Conservation (phyloP, 495 filamentous ascomycete genomes). For the Hyphodiscus hymeniophilus region DNA sequence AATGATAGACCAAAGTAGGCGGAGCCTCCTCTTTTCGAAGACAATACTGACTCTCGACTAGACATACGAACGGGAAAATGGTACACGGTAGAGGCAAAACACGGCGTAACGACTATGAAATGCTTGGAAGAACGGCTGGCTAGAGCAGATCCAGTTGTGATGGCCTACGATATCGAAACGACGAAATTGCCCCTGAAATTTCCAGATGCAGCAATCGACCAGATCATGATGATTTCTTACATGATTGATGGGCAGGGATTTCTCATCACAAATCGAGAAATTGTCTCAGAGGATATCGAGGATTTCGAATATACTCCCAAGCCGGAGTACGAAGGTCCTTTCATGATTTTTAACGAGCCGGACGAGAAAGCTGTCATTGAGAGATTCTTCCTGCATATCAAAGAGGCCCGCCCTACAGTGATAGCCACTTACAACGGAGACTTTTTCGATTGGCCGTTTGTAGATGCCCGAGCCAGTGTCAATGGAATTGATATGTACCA, state of each 20-base stretch:
- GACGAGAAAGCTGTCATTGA: conserved; percentile 84
- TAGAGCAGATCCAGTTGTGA: conserved; percentile 87
- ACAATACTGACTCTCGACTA: conserved; percentile 27
- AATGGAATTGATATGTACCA: conserved; percentile 99
- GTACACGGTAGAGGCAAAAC: conserved; percentile 93
- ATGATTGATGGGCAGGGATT: conserved; percentile 99
- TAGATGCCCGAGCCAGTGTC: conserved; percentile 85
- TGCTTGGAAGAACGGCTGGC: conserved; percentile 83
- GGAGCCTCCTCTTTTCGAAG: not conserved
- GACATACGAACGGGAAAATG: conserved; percentile 95
- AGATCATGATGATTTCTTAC: conserved; percentile 99
- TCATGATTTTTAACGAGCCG: conserved; percentile 97
- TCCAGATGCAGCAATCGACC: conserved; percentile 90
- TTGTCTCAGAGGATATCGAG: conserved; percentile 93
- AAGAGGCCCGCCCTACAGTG: conserved; percentile 87
- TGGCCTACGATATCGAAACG: conserved; percentile 98
- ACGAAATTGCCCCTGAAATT: conserved; percentile 96
- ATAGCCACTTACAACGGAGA: conserved; percentile 99
- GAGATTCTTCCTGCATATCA: conserved; percentile 91
- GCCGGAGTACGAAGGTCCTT: conserved; percentile 88
- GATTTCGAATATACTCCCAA: conserved; percentile 99
- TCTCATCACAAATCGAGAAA: conserved; percentile 95
- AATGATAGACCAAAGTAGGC: conserved; percentile 83
- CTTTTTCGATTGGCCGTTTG: conserved; percentile 99
- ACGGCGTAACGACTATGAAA: conserved; percentile 71